These are phyloP conservation scores for Escallonia herrerae DNA, from an alignment of 129 eudicot genomes.

Conservation along the genomic window DNA sequence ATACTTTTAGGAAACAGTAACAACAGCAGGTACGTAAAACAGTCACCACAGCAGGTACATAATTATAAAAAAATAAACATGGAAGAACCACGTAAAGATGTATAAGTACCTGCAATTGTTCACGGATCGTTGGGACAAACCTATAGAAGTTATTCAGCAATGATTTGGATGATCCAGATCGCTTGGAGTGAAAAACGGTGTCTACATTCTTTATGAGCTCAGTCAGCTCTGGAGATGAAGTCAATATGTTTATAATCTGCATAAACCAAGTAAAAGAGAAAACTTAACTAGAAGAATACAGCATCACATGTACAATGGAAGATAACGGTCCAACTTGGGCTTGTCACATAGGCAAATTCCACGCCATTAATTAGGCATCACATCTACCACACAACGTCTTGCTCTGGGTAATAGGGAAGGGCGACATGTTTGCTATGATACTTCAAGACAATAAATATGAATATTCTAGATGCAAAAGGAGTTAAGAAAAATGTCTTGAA, in stretches of 20 bases:
- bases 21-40: no score
- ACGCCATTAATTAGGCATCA: no score
- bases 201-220: slow-evolving; percentile 74
- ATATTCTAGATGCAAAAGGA: background rate
- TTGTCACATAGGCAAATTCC: background rate
- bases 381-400: no score
- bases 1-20: no score
- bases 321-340: background rate
- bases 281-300: background rate
- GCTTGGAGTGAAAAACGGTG: slow-evolving; percentile 54
- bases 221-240: slow-evolving; percentile 63
- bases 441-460: no score
- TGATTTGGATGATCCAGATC: slow-evolving; percentile 54
- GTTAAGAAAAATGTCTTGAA: no score
- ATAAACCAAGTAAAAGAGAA: background rate
- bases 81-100: background rate
- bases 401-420: no score
- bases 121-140: slow-evolving; percentile 61
- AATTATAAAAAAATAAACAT: no score
- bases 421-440: background rate
- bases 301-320: background rate
- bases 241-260: slow-evolving; percentile 65
- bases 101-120: slow-evolving; percentile 71
- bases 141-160: slow-evolving; percentile 41
- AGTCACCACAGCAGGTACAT: background rate